Evolutionary conservation across 768 basidiomycete species (phyloP).

Genomic region (Rhodotorula graminis): DNA sequence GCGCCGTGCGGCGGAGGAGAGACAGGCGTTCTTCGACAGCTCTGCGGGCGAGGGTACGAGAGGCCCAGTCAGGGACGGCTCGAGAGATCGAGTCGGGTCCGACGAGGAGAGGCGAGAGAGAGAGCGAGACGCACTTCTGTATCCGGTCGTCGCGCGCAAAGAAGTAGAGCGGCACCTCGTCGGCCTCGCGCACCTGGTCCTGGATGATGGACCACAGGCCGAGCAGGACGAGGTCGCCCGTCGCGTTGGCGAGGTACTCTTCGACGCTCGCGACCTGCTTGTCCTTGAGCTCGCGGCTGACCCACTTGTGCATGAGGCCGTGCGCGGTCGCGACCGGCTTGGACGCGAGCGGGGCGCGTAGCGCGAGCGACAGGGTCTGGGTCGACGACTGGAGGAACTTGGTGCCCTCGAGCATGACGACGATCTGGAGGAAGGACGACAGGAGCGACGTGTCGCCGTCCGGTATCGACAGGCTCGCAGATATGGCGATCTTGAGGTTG

Average conservation of each 20-base stretch:
- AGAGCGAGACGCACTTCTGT: conserved; percentile 49
- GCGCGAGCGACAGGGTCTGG: conserved; percentile 62
- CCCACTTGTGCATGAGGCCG: conserved; percentile 73
- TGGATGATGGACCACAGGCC: conserved; percentile 69
- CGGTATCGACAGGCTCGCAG: conserved; percentile 60
- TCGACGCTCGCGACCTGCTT: conserved; percentile 74
- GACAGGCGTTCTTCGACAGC: conserved; percentile 55
- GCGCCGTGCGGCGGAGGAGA: conserved; percentile 44
- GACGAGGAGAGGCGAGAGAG: background rate
- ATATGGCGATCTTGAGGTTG: conserved; percentile 87
- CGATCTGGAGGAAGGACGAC: conserved; percentile 86
- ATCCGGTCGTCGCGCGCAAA: conserved; percentile 85
- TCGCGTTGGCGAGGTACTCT: conserved; percentile 89
- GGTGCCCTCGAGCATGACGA: conserved; percentile 95
- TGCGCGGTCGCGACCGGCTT: conserved; percentile 72
- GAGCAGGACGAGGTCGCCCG: conserved; percentile 74
- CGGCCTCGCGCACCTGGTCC: conserved; percentile 50
- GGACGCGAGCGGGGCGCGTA: conserved; percentile 51
- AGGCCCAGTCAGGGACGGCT: too few relatives aligned
- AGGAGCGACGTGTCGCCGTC: conserved; percentile 66
- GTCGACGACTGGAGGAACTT: conserved; percentile 75
- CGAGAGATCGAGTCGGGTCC: too few relatives aligned
- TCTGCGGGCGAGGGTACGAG: conserved; percentile 47
- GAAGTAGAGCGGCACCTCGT: conserved; percentile 63
- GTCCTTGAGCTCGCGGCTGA: conserved; percentile 77